Percentiles rank a stretch among this genome's conserved stretches.
Conservation (phyloP, 768 basidiomycete species). For the Agaricus sinodeliciosus region DNA sequence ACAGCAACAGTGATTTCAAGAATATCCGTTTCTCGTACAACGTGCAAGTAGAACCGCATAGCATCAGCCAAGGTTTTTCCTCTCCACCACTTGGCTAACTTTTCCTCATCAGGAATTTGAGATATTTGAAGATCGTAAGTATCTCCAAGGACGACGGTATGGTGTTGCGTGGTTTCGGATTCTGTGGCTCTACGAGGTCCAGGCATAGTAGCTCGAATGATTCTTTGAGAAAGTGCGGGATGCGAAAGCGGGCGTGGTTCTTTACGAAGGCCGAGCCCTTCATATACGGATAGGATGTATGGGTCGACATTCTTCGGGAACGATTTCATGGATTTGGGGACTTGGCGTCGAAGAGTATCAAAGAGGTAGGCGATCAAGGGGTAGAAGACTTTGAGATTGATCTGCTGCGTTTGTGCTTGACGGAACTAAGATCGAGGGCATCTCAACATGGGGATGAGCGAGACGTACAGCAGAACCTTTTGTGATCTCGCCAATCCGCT, state of each 20-base stretch:
- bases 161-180: background rate
- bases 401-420: background rate
- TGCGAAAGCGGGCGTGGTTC: background rate
- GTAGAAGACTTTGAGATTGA: background rate
- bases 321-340: background rate
- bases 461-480: slow-evolving; percentile 9
- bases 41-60: background rate
- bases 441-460: background rate
- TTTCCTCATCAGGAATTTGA: background rate
- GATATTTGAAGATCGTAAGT: background rate
- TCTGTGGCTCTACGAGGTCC: background rate
- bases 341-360: background rate
- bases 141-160: background rate
- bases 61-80: background rate
- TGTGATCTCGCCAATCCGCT: slow-evolving; percentile 12
- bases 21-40: background rate
- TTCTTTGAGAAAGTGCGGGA: slow-evolving; percentile 11
- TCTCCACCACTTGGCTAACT: background rate
- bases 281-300: background rate
- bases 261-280: no score
- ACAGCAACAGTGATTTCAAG: background rate
- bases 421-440: background rate
- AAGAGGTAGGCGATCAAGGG: background rate
- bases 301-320: background rate
- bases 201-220: slow-evolving; percentile 10